Conservation (phyloP, 768 basidiomycete species). For the Tulasnella sp. region DNA sequence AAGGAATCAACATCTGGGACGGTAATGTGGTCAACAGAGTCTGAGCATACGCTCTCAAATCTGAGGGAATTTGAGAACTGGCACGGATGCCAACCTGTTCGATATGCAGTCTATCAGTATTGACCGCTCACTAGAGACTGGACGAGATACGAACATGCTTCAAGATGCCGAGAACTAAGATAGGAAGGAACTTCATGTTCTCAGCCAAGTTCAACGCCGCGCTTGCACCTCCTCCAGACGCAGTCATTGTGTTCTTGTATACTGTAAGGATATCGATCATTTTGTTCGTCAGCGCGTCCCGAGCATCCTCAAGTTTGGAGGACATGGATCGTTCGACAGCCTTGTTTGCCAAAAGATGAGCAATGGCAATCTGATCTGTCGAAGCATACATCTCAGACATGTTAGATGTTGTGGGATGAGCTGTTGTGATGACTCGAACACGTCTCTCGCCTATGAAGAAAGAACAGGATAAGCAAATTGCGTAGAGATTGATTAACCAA, state of each 20-base stretch:
- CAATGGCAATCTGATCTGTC: slow-evolving; percentile 79
- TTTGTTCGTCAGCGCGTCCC: slow-evolving; percentile 75
- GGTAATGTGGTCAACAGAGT: slow-evolving; percentile 84
- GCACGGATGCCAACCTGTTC: slow-evolving; percentile 82
- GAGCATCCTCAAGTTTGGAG: slow-evolving; percentile 79
- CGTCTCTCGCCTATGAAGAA: slow-evolving; percentile 57
- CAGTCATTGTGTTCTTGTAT: slow-evolving; percentile 95
- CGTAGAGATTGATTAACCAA: not conserved
- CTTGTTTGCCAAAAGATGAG: slow-evolving; percentile 79
- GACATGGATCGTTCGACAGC: slow-evolving; percentile 82
- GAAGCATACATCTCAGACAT: slow-evolving; percentile 85
- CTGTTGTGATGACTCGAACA: slow-evolving; percentile 81
- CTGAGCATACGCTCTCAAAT: slow-evolving; percentile 92
- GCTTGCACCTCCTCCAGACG: slow-evolving; percentile 84
- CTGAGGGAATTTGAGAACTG: slow-evolving; percentile 93
- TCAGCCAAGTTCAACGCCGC: slow-evolving; percentile 87
- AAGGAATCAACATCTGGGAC: slow-evolving; percentile 82
- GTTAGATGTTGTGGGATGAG: slow-evolving; percentile 78
- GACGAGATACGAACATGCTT: slow-evolving; percentile 61
- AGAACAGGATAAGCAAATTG: not conserved
- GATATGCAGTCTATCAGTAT: too few relatives aligned
- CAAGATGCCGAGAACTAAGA: slow-evolving; percentile 77
- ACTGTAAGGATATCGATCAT: slow-evolving; percentile 74
- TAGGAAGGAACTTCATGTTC: slow-evolving; percentile 90
- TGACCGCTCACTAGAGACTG: too few relatives aligned